Base-by-base conservation (phyloP, 2,329 filamentous ascomycete species). In the Colletotrichum incanum region DNA sequence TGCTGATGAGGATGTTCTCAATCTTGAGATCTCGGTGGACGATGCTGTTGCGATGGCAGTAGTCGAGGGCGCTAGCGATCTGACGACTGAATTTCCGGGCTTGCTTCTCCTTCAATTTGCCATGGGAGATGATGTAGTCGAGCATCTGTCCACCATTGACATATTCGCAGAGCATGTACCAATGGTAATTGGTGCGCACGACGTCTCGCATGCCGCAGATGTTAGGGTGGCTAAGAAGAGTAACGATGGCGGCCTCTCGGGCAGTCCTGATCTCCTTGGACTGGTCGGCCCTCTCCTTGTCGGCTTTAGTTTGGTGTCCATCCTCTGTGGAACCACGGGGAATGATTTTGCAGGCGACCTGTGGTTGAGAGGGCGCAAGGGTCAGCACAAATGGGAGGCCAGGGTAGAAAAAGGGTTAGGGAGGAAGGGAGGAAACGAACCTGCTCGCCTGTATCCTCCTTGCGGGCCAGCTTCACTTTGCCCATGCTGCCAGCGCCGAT, bases 81-180 rank as follows among this genome's bases (percentile, higher is more conserved):
- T 99, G 96, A 50, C 96, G 93, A 75, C 94, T 97, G 82, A 99
- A 99, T 82, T 98, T 98, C 78, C 96, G 92, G 11, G 96, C 96
- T 83, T 98, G 96, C 84, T 98, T 98, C 85, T 99, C 96, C 87
- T 98, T 98, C 74, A 99, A 87, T 79, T 97, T 94, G 71, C 96
- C 96, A 79, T 99, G 96, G 4, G 95, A 98, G 80, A 99, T 99
- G 82, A 99, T 99, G 84, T 98, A 99, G 85, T 99, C 96, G 73
- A 99, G 91, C 96, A 99, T 98, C 84, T 99, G 96, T 23, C 96
- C 96, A 59, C 96, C 96, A 80, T 99, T 98, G 82, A 99, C 96
- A 82, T 96, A 98, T 84, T 99, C 96, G 80, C 98, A 99, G 63
- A 99, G 91, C 96, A 99, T 99, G 84, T 99, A 99, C 96, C 96